These are phyloP conservation scores for Ganoderma lucidum DNA, from an alignment of 1,284 basidiomycete species.

Conservation along the genomic window DNA sequence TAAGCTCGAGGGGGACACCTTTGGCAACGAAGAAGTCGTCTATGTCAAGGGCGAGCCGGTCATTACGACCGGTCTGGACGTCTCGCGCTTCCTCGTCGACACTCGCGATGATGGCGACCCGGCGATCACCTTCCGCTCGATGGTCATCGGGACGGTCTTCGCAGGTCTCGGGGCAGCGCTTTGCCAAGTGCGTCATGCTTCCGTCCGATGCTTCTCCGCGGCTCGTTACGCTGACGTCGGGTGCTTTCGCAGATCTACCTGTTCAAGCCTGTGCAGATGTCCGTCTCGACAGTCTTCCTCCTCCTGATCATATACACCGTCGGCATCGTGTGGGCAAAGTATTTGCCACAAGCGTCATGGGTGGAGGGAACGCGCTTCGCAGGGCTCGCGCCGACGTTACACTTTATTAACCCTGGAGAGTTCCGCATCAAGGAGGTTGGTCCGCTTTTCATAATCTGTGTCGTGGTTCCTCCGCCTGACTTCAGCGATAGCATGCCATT, in stretches of 20 bases:
- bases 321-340: conserved; percentile 60
- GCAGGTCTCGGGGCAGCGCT: conserved; percentile 62
- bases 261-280: conserved; percentile 66
- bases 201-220: not conserved
- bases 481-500: conserved; percentile 58
- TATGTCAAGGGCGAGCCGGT: conserved; percentile 61
- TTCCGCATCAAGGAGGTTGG: conserved; percentile 70
- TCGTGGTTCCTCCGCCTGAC: not conserved
- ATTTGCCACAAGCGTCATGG: conserved; percentile 48
- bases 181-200: conserved; percentile 47
- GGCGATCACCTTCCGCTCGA: conserved; percentile 64
- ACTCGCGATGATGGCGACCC: conserved; percentile 68
- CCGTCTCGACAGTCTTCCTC: conserved; percentile 65
- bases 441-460: not conserved
- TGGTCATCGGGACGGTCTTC: conserved; percentile 63
- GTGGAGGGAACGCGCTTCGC: conserved; percentile 53
- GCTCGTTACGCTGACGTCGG: not conserved
- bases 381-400: conserved; percentile 48
- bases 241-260: conserved; percentile 55
- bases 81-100: conserved; percentile 66
- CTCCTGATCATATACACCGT: conserved; percentile 63
- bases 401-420: conserved; percentile 64
- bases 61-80: conserved; percentile 61
- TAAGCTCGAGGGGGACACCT: conserved; percentile 25
- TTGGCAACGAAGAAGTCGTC: conserved; percentile 42